Percentiles rank a stretch among this genome's conserved stretches.
Evolutionary conservation across 2,329 filamentous ascomycete genomes (phyloP).

Genomic region (Paecilomyces niveus): DNA sequence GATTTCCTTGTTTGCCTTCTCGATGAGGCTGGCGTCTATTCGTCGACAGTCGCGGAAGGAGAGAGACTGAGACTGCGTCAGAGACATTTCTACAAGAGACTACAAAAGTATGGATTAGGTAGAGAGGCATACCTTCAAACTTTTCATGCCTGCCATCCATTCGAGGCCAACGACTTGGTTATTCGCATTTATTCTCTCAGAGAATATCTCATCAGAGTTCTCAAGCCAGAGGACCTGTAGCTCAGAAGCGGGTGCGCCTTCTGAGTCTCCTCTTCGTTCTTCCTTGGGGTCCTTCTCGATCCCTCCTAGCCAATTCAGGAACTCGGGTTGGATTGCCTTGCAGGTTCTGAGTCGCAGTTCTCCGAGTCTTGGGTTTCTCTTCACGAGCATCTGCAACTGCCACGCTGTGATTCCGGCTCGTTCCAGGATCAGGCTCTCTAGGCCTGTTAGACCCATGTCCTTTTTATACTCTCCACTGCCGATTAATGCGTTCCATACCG

Average conservation of each 20-base stretch:
- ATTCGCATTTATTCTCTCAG: conserved; percentile 6
- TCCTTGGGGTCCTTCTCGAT: conserved; percentile 9
- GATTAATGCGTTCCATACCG: conserved; percentile 24
- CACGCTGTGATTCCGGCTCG: conserved; percentile 27
- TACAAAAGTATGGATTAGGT: neutral
- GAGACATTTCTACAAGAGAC: neutral
- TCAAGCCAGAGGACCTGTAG: conserved; percentile 21
- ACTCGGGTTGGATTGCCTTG: conserved; percentile 24
- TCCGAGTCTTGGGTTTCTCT: conserved; percentile 19
- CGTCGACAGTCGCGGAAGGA: conserved; percentile 19
- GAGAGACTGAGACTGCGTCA: conserved; percentile 15
- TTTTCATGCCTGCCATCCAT: conserved; percentile 18
- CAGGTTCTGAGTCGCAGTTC: conserved; percentile 25
- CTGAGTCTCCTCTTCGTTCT: neutral
- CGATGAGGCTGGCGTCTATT: conserved; percentile 14
- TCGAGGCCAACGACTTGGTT: conserved; percentile 10
- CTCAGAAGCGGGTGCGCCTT: conserved; percentile 12
- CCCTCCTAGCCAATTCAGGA: conserved; percentile 27
- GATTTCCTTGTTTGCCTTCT: conserved; percentile 15
- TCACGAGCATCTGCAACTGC: conserved; percentile 26
- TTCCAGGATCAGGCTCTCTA: conserved; percentile 24
- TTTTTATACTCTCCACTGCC: conserved; percentile 18
- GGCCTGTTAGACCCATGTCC: conserved; percentile 12
- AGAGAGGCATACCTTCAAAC: conserved; percentile 12
- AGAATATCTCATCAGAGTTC: conserved; percentile 16